Evolutionary conservation across 2,329 filamentous ascomycete genomes (phyloP).

Genomic region (Myriosclerotinia scirpicola): DNA sequence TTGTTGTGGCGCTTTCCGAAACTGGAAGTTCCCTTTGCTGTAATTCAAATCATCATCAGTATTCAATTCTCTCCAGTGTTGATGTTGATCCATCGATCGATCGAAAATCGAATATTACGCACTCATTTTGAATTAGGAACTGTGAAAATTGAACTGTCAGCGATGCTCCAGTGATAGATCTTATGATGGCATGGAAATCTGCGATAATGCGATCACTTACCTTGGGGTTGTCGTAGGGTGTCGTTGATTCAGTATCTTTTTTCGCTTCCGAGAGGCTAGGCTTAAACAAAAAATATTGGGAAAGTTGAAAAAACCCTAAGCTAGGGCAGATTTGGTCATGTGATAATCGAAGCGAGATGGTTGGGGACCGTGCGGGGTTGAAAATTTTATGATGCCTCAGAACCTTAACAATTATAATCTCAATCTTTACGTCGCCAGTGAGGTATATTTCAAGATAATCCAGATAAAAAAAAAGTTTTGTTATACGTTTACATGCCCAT

Average conservation of each 20-base stretch:
- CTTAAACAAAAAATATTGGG: conserved; percentile 16
- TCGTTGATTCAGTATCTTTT: conserved; percentile 23
- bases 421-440: background rate
- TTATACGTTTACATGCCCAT: no score
- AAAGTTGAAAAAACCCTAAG: conserved; percentile 21
- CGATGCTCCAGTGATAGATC: background rate
- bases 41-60: conserved; percentile 22
- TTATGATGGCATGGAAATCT: conserved; percentile 6
- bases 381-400: background rate
- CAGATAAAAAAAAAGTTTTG: no score
- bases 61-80: conserved; percentile 23
- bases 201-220: conserved; percentile 15
- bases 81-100: background rate
- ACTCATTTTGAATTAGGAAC: conserved; percentile 42
- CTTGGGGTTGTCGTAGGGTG: conserved; percentile 24
- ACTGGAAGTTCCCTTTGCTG: conserved; percentile 40
- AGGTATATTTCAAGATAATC: background rate
- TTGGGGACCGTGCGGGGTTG: background rate
- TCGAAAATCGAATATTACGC: conserved; percentile 28
- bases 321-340: conserved; percentile 17
- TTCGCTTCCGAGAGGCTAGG: background rate
- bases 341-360: conserved; percentile 18
- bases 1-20: conserved; percentile 43
- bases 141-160: conserved; percentile 23
- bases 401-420: conserved; percentile 6